A percentile compares a stretch with the other conserved stretches of the same genome.
These are phyloP conservation scores for Phoma sp. DNA, from an alignment of 2,329 filamentous ascomycete genomes.

Conservation along the genomic window DNA sequence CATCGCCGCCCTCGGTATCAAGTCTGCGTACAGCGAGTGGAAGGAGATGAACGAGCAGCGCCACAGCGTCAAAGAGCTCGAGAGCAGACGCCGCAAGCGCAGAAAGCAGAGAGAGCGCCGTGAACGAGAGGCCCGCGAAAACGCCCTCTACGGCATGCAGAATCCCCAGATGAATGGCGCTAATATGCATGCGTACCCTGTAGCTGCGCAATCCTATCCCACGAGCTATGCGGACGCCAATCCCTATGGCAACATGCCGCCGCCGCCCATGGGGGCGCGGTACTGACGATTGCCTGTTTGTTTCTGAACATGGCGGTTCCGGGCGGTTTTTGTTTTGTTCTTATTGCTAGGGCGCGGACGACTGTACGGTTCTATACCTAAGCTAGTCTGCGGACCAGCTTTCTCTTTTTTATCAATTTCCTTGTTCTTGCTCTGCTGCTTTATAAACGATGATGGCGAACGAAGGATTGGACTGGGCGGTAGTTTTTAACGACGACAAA, in stretches of 20 bases:
- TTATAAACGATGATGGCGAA: too few species aligned
- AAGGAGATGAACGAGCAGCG: constrained; percentile 70
- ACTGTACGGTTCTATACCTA: constrained; percentile 13
- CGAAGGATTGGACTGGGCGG: too few species aligned
- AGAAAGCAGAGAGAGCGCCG: constrained; percentile 51
- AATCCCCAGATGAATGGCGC: constrained; percentile 33
- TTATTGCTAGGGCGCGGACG: background rate
- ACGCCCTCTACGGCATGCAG: constrained; percentile 47
- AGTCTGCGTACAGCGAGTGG: constrained; percentile 70
- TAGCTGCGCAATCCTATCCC: constrained; percentile 45
- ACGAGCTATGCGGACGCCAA: constrained; percentile 54
- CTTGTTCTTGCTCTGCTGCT: background rate
- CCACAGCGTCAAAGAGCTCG: constrained; percentile 62
- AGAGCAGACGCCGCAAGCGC: constrained; percentile 55
- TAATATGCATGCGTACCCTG: constrained; percentile 50
- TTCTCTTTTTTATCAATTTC: background rate
- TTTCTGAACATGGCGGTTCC: background rate
- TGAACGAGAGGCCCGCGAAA: constrained; percentile 54
- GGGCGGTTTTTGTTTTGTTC: background rate
- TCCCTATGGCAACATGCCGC: constrained; percentile 51
- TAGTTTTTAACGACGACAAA: too few species aligned
- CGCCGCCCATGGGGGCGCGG: constrained; percentile 49
- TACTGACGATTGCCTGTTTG: constrained; percentile 28
- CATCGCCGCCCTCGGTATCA: constrained; percentile 71
- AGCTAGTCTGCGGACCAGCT: constrained; percentile 6